Evolutionary conservation across 2,329 filamentous ascomycete species (phyloP).

Genomic region (Sclerotinia subarctica): DNA sequence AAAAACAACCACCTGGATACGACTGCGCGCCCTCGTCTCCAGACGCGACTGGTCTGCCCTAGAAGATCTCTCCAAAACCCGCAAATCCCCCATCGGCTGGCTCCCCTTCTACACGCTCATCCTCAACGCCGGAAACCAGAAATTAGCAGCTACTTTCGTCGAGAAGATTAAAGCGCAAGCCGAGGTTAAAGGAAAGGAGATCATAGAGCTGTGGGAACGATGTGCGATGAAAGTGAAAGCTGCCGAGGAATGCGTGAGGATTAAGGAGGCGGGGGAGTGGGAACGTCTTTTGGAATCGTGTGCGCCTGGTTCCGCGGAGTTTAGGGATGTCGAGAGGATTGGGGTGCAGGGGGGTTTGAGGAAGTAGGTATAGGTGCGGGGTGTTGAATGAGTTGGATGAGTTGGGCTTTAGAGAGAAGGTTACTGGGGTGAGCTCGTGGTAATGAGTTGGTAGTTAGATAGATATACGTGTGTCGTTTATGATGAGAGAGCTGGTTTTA

Average conservation of each 20-base stretch:
- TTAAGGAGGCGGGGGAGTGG: constrained; percentile 74
- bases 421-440: too few relatives aligned
- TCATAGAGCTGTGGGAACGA: constrained; percentile 83
- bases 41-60: constrained; percentile 91
- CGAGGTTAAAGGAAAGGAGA: constrained; percentile 72
- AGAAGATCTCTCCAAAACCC: constrained; percentile 73
- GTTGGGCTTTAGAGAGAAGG: too few relatives aligned
- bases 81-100: constrained; percentile 94
- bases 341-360: constrained; percentile 53
- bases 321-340: constrained; percentile 78
- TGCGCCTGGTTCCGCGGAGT: constrained; percentile 62
- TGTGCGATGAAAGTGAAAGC: constrained; percentile 87
- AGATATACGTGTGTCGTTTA: not conserved
- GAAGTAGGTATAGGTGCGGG: constrained; percentile 36
- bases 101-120: constrained; percentile 90
- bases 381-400: too few relatives aligned
- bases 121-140: constrained; percentile 83
- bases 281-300: constrained; percentile 71
- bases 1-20: constrained; percentile 83
- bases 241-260: constrained; percentile 83
- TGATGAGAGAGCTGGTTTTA: not conserved
- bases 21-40: constrained; percentile 81
- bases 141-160: constrained; percentile 88
- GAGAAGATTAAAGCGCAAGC: constrained; percentile 90
- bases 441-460: not conserved